Evolutionary conservation across 2,329 filamentous ascomycete genomes (phyloP).

Genomic region (Paramyrothecium sp.): DNA sequence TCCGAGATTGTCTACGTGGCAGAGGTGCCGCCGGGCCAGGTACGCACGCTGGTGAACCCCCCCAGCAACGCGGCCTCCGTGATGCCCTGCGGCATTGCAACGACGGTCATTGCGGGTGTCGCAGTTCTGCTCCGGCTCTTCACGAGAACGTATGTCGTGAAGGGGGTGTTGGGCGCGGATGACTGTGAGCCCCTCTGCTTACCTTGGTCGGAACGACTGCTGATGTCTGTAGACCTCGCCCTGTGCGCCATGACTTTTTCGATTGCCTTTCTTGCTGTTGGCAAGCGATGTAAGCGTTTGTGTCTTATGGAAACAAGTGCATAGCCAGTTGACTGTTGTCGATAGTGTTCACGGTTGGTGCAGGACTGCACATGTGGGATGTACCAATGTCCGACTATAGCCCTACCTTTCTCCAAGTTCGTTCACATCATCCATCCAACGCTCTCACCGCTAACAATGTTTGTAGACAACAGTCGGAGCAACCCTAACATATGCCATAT

Average conservation of each 20-base stretch:
- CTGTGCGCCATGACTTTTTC: conserved; percentile 19
- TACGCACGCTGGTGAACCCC: conserved; percentile 14
- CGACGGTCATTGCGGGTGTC: conserved; percentile 17
- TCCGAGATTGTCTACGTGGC: conserved; percentile 60
- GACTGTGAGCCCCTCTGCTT: conserved; percentile 18
- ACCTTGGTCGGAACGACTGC: neutral
- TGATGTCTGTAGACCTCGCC: conserved; percentile 17
- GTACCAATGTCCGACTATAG: conserved; percentile 14
- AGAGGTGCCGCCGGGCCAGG: conserved; percentile 21
- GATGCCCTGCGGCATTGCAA: conserved; percentile 17
- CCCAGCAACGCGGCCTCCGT: conserved; percentile 19
- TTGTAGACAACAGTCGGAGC: conserved; percentile 29
- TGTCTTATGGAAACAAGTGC: fast-evolving
- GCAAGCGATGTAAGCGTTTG: conserved; percentile 16
- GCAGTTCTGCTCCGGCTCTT: conserved; percentile 21
- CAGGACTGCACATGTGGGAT: conserved; percentile 28
- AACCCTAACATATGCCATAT: conserved; percentile 39
- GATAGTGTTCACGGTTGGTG: conserved; percentile 20
- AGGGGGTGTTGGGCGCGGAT: conserved; percentile 21
- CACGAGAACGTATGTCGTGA: conserved; percentile 24
- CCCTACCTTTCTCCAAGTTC: conserved; percentile 20
- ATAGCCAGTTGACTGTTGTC: neutral
- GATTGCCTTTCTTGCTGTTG: conserved; percentile 17
- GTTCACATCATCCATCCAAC: neutral
- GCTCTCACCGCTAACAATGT: conserved; percentile 1